These are phyloP conservation scores for Saxophila tyrrhenica DNA, from an alignment of 495 filamentous ascomycete species.

Conservation along the genomic window DNA sequence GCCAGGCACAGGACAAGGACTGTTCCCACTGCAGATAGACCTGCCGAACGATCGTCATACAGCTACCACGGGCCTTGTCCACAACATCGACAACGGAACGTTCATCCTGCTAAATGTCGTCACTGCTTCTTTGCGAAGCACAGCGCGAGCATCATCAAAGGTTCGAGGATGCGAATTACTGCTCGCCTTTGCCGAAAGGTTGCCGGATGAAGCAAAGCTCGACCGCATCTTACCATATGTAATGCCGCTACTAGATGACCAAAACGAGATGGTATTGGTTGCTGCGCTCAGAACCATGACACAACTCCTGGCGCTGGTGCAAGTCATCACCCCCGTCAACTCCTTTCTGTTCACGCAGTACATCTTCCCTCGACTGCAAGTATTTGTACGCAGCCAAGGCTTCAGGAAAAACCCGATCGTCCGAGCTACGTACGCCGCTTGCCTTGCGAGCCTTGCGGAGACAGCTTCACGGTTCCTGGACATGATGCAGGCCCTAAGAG, in stretches of 20 bases:
- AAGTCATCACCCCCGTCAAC: conserved; percentile 83
- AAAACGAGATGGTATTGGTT: conserved; percentile 68
- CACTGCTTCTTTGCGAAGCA: conserved; percentile 78
- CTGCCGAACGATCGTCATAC: conserved; percentile 72
- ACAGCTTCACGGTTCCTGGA: conserved; percentile 77
- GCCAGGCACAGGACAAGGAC: conserved; percentile 23
- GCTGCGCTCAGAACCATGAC: conserved; percentile 76
- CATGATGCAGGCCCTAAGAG: conserved; percentile 76
- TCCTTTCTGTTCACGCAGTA: conserved; percentile 94
- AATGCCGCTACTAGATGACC: conserved; percentile 68
- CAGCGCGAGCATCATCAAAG: conserved; percentile 72
- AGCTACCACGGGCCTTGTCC: conserved; percentile 31
- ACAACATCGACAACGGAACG: conserved; percentile 69
- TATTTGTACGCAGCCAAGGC: conserved; percentile 49
- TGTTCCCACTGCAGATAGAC: conserved; percentile 72
- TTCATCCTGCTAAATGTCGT: conserved; percentile 84
- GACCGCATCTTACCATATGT: conserved; percentile 89
- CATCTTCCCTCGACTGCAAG: conserved; percentile 71
- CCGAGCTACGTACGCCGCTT: conserved; percentile 83
- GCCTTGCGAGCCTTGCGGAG: conserved; percentile 82
- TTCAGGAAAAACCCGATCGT: conserved; percentile 55
- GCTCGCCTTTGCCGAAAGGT: conserved; percentile 77
- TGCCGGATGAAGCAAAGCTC: conserved; percentile 93
- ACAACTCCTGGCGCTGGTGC: conserved; percentile 78
- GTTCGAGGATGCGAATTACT: conserved; percentile 87